Conservation (phyloP, 2,329 filamentous ascomycete genomes). For the Cadophora sp. region DNA sequence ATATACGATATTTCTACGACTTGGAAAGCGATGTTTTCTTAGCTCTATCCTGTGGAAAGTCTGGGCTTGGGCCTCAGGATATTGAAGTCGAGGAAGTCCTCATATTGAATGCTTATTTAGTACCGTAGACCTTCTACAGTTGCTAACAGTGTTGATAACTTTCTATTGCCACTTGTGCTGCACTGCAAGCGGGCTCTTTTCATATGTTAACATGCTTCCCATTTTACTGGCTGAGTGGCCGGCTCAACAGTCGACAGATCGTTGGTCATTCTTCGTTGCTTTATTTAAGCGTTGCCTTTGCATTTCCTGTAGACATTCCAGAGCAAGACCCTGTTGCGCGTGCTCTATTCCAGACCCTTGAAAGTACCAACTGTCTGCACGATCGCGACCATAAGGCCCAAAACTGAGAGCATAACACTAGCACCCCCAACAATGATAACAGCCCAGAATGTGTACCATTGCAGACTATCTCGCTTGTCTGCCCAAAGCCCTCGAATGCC, state of each 20-base stretch:
- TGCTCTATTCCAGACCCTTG: neutral
- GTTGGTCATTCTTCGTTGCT: too few relatives aligned
- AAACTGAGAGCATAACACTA: neutral
- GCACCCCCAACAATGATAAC: neutral
- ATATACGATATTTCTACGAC: conserved; percentile 19
- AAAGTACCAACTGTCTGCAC: conserved; percentile 1
- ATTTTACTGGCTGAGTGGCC: too few relatives aligned
- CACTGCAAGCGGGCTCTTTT: too few relatives aligned
- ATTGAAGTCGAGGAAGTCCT: neutral
- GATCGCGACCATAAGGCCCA: neutral
- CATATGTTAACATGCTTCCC: too few relatives aligned
- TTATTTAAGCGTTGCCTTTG: neutral
- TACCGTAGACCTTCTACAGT: neutral
- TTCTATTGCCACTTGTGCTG: too few relatives aligned
- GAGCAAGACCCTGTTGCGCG: neutral
- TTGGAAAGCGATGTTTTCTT: neutral
- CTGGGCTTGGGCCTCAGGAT: too few relatives aligned
- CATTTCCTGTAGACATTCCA: neutral
- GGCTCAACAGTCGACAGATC: too few relatives aligned
- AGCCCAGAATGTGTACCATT: neutral
- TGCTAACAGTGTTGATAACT: neutral
- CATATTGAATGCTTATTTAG: neutral
- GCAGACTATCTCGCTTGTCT: neutral
- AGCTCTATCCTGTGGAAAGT: neutral
- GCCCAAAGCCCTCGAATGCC: neutral